phyloP scores from a whole-genome alignment of 495 filamentous ascomycete species.

The Neurospora sp. region DNA sequence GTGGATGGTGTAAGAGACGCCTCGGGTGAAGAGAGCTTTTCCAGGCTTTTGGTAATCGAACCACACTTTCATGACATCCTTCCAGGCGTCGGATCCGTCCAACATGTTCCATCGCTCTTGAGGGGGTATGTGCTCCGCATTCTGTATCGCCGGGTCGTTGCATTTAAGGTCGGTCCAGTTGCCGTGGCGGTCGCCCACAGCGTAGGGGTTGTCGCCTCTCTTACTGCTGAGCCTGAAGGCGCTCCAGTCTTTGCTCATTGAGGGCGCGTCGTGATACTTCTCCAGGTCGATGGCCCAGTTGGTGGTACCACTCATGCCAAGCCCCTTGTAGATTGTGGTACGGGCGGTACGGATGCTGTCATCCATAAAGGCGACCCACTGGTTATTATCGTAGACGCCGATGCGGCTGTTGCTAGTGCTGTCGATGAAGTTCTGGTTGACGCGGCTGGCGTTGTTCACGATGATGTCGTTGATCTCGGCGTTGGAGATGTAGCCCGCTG shows the following conservation, averaged over 20 bases:
- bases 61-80: conserved; percentile 8
- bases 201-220: not conserved
- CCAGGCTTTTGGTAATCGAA: conserved; percentile 11
- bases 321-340: conserved; percentile 8
- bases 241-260: not conserved
- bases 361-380: conserved; percentile 36
- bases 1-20: not conserved
- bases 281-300: conserved; percentile 35
- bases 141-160: not conserved
- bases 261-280: not conserved
- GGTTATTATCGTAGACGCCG: conserved; percentile 28
- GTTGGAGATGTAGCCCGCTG: conserved; percentile 20
- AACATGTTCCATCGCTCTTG: conserved; percentile 14
- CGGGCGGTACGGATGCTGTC: conserved; percentile 13
- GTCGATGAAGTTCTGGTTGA: conserved; percentile 7
- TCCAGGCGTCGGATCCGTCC: conserved; percentile 16
- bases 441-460: not conserved
- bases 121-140: not conserved
- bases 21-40: not conserved
- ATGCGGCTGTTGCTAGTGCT: conserved; percentile 23
- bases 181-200: not conserved
- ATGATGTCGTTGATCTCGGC: conserved; percentile 24
- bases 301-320: conserved; percentile 22
- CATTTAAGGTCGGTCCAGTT: conserved; percentile 17
- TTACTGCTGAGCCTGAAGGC: not conserved